These are phyloP conservation scores for Macadamia integrifolia DNA, from an alignment of 164 flowering plant species.

Conservation along the genomic window DNA sequence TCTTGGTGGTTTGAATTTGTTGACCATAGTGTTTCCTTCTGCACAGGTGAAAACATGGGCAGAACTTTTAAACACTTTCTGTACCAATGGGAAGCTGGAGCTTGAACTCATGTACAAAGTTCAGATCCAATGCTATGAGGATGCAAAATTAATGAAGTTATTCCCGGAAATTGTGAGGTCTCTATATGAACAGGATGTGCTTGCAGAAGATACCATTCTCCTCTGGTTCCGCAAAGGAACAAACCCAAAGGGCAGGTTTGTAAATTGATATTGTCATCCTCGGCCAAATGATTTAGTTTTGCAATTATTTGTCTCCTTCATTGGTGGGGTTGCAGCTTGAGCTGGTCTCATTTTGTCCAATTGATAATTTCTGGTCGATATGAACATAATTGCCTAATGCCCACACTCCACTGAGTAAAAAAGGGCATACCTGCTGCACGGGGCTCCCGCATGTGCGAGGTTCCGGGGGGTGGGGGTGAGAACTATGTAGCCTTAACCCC, in stretches of 20 bases:
- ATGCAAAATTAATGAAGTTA: slow-evolving; percentile 91
- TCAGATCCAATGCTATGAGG: slow-evolving; percentile 95
- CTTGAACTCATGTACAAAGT: slow-evolving; percentile 93
- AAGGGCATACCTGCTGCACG: too few relatives aligned
- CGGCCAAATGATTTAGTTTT: not conserved
- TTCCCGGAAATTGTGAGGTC: slow-evolving; percentile 91
- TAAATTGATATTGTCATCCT: not conserved
- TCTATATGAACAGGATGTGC: slow-evolving; percentile 93
- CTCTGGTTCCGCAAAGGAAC: slow-evolving; percentile 94
- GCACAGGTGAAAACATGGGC: slow-evolving; percentile 94
- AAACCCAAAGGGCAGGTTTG: slow-evolving; percentile 93
- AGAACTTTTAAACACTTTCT: slow-evolving; percentile 62
- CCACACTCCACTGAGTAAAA: too few relatives aligned
- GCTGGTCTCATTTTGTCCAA: too few relatives aligned
- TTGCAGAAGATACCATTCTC: slow-evolving; percentile 94
- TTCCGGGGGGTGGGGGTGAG: too few relatives aligned
- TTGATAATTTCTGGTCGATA: too few relatives aligned
- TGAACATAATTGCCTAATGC: too few relatives aligned
- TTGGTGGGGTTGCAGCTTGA: too few relatives aligned
- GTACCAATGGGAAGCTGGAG: slow-evolving; percentile 87
- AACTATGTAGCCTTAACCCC: too few relatives aligned
- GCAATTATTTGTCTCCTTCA: not conserved
- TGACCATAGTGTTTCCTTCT: not conserved
- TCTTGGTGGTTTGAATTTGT: not conserved
- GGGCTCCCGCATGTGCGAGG: too few relatives aligned